A percentile compares a stretch with the other conserved stretches of the same genome.
Evolutionary conservation across 805 yeast species (phyloP).

Genomic region (Brettanomyces bruxellensis): DNA sequence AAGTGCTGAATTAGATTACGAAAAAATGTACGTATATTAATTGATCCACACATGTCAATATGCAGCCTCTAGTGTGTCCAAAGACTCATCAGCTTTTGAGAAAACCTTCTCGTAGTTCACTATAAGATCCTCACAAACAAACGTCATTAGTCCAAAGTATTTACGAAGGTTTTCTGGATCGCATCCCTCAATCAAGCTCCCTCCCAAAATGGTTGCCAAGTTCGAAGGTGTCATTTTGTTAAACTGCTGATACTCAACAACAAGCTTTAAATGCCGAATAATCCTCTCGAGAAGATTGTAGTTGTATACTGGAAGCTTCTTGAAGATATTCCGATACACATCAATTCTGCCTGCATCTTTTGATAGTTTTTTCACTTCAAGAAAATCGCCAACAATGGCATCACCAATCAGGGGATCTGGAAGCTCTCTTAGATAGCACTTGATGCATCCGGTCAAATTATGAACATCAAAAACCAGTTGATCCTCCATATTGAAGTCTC

Average conservation of each 20-base stretch:
- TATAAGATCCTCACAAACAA: slow-evolving; percentile 42
- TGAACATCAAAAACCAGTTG: slow-evolving; percentile 57
- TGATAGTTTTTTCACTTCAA: slow-evolving; percentile 22
- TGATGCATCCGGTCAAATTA: slow-evolving; percentile 82
- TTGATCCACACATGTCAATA: no score
- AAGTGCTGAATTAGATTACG: no score
- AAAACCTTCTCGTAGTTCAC: slow-evolving; percentile 33
- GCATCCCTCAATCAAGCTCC: slow-evolving; percentile 49
- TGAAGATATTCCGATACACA: slow-evolving; percentile 16
- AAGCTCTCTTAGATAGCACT: slow-evolving; percentile 72
- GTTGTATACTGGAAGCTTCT: slow-evolving; percentile 52
- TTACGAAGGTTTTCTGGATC: slow-evolving; percentile 35
- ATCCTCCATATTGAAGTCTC: slow-evolving; percentile 36
- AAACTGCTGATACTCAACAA: slow-evolving; percentile 53
- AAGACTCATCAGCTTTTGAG: slow-evolving; percentile 1
- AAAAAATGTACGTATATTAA: no score
- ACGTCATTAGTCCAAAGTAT: slow-evolving; percentile 48
- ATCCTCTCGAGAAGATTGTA: slow-evolving; percentile 60
- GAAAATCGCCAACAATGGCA: slow-evolving; percentile 52
- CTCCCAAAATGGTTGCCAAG: slow-evolving; percentile 80
- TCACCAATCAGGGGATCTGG: slow-evolving; percentile 78
- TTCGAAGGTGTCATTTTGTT: slow-evolving; percentile 88
- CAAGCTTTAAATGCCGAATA: slow-evolving; percentile 58
- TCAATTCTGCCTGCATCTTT: slow-evolving; percentile 17
- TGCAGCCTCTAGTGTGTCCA: not conserved